Base-by-base conservation (phyloP, 2,329 filamentous ascomycete species). In the Aspergillus aculeatinus region DNA sequence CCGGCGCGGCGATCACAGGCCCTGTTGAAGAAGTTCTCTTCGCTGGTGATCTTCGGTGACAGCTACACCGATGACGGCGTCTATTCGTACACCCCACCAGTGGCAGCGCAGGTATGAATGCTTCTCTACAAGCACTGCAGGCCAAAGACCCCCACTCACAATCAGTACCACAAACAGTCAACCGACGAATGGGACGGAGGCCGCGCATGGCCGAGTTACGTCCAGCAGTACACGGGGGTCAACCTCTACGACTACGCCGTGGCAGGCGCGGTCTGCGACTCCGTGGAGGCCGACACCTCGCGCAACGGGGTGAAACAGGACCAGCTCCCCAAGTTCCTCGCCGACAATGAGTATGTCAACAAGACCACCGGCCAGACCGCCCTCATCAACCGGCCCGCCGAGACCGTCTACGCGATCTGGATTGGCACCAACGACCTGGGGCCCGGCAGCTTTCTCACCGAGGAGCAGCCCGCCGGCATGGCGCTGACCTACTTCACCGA, bases 381-480 rank as follows among this genome's bases (percentile, higher is more conserved):
- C 68, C 73, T 83, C 59, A 69, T 73, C 35, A 76, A 78, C 50
- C 80, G 79, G 2, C 67, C 81, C 1, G 75, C 83, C 31, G 86
- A 87, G 63, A 91, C 89, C 0, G 86, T 91, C 2, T 93, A 92
- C 68, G 82, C 86, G 1, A 83, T 93, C 54, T 93, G 89, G 89
- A 92, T 93, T 67, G 90, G 90, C 3, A 92, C 89, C 25, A 94
- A 94, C 70, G 90, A 95, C 68, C 78, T 94, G 10, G 89, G 90
- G 23, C 81, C 79, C 59, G 75, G 81, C 55, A 88, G 83, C 9
- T 89, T 92, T 69, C 72, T 93, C 33, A 85, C 82, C 4, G 88
- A 91, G 69, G 81, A 80, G 25, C 87, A 91, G 70, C 74, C 82
- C 4, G 67, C 77, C 0, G 83, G 82, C 12, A 86, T 85, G 25